Base-by-base conservation (phyloP, 306 rosid species). In the Medicago arabica region DNA sequence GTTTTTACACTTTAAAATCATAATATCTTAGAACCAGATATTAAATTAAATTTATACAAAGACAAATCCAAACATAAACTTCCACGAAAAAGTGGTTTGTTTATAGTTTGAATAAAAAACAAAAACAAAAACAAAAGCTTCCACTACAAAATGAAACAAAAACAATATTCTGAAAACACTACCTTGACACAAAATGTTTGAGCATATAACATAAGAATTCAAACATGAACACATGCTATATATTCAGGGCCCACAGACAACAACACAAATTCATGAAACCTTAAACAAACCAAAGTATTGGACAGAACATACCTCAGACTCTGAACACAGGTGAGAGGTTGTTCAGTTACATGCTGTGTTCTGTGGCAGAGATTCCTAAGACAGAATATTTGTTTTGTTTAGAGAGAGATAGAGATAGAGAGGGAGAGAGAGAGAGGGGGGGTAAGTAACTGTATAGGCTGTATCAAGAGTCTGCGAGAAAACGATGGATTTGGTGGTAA, bases 301-400 rank as follows among this genome's bases (percentile, higher is more conserved):
- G 19, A 74, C 59, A 75, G 46, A 51, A 6, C 84, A 12, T 72
- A 85, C 88, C 79, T 28, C 31, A 28, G 4, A 28, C 31, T 28
- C 31, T 28, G 31, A 28, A 28, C 31, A 28, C 31, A 25, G 28
- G 28, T 28, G 31, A 28, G 31, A 28, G 31, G 31, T 28, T 34
- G 21, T 57, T 63, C 65, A 43, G 85, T 25, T 47, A 15, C 31
- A 53, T 53, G 65, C 0, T 53, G 4, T 39, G 76, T 0, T 61
- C 6, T 25, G 76, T 39, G 70, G 77, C 25, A 81, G 72, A 75
- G 85, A 70, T 78, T 47, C 23, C 11, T 19, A 51, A 2, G 36
- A 58, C 39, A 61, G 14, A 51, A 60, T 2, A 65, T 71, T 43
- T 61, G 63, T 12, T 65, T 62, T 58, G 54, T 0, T 12, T 19